Evolutionary conservation across 2,329 filamentous ascomycete genomes (phyloP).

Genomic region (Leptographium galeiforme): DNA sequence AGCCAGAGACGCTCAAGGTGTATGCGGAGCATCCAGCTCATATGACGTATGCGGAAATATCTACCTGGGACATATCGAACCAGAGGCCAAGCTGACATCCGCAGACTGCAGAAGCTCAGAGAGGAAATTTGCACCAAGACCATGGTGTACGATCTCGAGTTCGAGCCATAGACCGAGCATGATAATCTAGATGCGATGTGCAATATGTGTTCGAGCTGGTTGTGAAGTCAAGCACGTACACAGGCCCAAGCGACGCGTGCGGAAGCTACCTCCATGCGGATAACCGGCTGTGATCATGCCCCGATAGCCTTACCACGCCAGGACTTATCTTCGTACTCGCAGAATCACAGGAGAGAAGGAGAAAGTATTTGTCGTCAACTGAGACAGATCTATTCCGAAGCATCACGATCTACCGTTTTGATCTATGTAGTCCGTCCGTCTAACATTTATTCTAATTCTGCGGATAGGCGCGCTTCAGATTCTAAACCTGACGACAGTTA

Average conservation of each 20-base stretch:
- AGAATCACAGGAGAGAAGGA: too few relatives aligned
- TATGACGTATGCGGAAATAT: neutral
- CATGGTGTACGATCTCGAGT: neutral
- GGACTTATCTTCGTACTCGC: too few relatives aligned
- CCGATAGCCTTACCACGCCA: too few relatives aligned
- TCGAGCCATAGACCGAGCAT: neutral
- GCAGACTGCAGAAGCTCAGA: neutral
- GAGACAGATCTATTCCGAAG: neutral
- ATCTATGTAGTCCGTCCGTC: neutral
- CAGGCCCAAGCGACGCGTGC: too few relatives aligned
- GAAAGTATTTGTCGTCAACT: too few relatives aligned
- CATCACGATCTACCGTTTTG: neutral
- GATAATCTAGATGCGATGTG: neutral
- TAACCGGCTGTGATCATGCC: too few relatives aligned
- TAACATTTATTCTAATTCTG: neutral
- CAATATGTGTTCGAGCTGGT: too few relatives aligned
- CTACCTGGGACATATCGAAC: neutral
- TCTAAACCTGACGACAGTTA: constrained; percentile 1
- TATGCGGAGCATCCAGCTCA: neutral
- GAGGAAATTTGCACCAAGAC: neutral
- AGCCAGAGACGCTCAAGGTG: neutral
- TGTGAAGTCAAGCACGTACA: too few relatives aligned
- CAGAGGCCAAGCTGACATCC: neutral
- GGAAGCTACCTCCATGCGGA: too few relatives aligned
- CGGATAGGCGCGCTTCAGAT: neutral